Evolutionary conservation across 78 protist genomes (phyloP), one percentile per base, ranked within the genome.

Genomic region (Dictyostelium firmibasis): DNA sequence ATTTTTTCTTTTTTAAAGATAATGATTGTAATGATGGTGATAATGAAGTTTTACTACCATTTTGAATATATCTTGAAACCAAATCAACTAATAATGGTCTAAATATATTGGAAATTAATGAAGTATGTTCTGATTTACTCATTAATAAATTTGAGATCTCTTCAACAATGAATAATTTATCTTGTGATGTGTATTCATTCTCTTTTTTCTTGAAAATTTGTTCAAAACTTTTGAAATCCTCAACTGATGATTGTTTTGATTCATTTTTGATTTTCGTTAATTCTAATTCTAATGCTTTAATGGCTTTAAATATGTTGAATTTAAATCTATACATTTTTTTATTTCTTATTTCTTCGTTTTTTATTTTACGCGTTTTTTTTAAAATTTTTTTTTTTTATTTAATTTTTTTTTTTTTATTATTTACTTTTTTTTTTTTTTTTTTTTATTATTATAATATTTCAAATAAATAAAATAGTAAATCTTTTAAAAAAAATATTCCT

Each of bases 21-120:
- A 11, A 72, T 43, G 83, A 20, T 20, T 35, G 14, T 72, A 25
- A 27, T n/a, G 78, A 7, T 74, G 29, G 25, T n/a, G 78, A 41
- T 50, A 41, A 44, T 6, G 31, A 11, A 11, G 70, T 14, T 25
- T n/a, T 33, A 33, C 33, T 82, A 27, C 35, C 67, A 18, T 50
- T 82, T 31, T 57, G 47, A 8, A 89, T 50, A 47, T 81, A 89
- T 43, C 87, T 60, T 69, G 94, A 35, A 23, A 89, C 94, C 18
- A 89, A 50, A 31, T 89, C 94, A 31, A 89, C 74, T 57, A 89
- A 41, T 1, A 89, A 13, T 31, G 94, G 94, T 81, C 94, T 23
- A 60, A 89, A 89, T 31, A 81, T 41, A 44, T 47, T 83, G 13
- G 86, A 47, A 6, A 89, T 64, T 18, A 70, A 25, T 14, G 35